These are phyloP conservation scores for Thielaviopsis musarum DNA, from an alignment of 2,329 filamentous ascomycete species.

Conservation along the genomic window DNA sequence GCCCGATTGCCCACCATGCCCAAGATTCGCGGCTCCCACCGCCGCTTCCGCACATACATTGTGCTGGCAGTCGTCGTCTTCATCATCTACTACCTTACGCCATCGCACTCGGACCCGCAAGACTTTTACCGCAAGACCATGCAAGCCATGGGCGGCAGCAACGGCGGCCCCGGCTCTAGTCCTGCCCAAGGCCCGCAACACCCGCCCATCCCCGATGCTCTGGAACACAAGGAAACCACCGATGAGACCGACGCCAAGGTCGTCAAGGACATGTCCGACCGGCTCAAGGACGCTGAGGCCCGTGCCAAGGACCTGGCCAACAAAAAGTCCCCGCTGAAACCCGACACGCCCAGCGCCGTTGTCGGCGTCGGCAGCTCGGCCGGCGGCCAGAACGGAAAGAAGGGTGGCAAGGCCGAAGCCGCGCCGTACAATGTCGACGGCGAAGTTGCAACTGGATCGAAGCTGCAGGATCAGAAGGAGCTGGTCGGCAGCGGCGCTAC, in stretches of 20 bases:
- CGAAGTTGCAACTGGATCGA: slow-evolving; percentile 35
- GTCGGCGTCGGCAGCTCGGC: slow-evolving; percentile 43
- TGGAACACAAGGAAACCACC: slow-evolving; percentile 23
- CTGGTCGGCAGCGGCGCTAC: slow-evolving; percentile 22
- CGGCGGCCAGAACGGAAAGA: slow-evolving; percentile 30
- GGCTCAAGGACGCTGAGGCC: slow-evolving; percentile 51
- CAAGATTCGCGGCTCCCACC: slow-evolving; percentile 8
- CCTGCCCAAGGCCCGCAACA: slow-evolving; percentile 30
- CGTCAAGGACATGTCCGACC: slow-evolving; percentile 36
- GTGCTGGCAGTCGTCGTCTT: slow-evolving; percentile 8
- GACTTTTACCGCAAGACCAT: slow-evolving; percentile 46
- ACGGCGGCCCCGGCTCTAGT: slow-evolving; percentile 25
- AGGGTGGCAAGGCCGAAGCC: slow-evolving; percentile 25
- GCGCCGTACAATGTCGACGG: slow-evolving; percentile 18
- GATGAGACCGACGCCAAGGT: slow-evolving; percentile 4
- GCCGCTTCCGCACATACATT: slow-evolving; percentile 7
- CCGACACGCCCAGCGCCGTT: slow-evolving; percentile 39
- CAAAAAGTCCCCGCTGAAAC: slow-evolving; percentile 44
- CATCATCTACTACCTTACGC: slow-evolving; percentile 10
- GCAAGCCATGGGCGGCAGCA: slow-evolving; percentile 31
- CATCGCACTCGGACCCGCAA: slow-evolving; percentile 16
- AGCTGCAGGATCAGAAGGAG: slow-evolving; percentile 50
- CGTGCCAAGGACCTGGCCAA: slow-evolving; percentile 53
- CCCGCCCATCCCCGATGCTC: slow-evolving; percentile 39
- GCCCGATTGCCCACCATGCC: not conserved